phyloP scores from a whole-genome alignment of 164 flowering plant genomes.

The Brasenia schreberi region DNA sequence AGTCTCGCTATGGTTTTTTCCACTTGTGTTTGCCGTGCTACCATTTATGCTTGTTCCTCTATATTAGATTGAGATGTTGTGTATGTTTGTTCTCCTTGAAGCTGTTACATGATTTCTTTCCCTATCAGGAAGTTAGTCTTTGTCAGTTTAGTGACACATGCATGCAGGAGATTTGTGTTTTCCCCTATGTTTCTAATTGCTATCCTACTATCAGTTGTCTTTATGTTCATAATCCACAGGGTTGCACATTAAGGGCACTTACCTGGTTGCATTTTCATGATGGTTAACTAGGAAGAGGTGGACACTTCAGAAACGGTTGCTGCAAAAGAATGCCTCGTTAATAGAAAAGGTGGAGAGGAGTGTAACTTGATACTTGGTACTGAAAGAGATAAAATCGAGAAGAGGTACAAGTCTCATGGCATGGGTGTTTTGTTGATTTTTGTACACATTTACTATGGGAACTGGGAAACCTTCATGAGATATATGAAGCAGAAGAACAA shows the following conservation, averaged over 20 bases:
- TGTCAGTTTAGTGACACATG: too few species aligned
- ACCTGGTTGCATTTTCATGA: background rate
- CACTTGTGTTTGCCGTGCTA: too few species aligned
- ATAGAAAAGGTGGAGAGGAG: background rate
- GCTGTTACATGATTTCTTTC: too few species aligned
- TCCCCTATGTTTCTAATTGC: background rate
- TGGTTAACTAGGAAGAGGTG: background rate
- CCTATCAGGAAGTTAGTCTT: too few species aligned
- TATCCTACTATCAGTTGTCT: background rate
- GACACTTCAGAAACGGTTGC: background rate
- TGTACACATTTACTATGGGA: background rate
- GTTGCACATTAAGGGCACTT: background rate
- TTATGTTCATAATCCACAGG: background rate
- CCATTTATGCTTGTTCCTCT: too few species aligned
- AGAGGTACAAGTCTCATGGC: background rate
- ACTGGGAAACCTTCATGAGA: background rate
- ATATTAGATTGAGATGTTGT: too few species aligned
- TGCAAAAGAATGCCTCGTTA: background rate
- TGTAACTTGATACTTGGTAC: background rate
- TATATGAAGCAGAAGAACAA: too few species aligned
- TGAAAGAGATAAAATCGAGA: background rate
- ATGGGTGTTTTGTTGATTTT: too few species aligned
- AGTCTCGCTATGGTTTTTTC: too few species aligned
- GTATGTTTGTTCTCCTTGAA: too few species aligned
- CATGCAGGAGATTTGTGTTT: too few species aligned